phyloP scores from a whole-genome alignment of 371 early-diverging fungal genomes.

The Mucor saturninus region DNA sequence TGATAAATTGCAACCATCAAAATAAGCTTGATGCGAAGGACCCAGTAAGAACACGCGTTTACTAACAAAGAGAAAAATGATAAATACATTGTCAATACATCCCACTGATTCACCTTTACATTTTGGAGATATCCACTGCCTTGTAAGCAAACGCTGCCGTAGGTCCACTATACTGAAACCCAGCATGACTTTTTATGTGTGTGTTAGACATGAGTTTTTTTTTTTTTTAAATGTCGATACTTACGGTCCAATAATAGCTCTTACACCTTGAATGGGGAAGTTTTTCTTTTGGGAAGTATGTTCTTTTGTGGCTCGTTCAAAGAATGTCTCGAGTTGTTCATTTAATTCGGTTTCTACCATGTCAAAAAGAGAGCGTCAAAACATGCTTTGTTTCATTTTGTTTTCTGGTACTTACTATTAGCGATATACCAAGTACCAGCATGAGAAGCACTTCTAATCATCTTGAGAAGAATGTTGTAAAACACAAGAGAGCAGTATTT shows the following conservation, averaged over 20 bases:
- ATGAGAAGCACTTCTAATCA: conserved; percentile 66
- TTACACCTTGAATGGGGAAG: conserved; percentile 56
- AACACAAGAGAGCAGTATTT: not conserved
- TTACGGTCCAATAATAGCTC: conserved; percentile 89
- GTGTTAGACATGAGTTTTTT: not conserved
- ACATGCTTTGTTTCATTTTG: not conserved
- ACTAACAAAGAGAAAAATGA: conserved; percentile 36
- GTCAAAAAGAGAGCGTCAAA: too few species aligned
- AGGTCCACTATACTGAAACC: conserved; percentile 87
- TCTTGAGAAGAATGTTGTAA: not conserved
- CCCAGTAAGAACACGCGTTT: conserved; percentile 90
- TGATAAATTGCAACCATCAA: conserved; percentile 82
- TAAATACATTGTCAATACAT: not conserved
- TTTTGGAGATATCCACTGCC: conserved; percentile 59
- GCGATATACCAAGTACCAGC: conserved; percentile 85
- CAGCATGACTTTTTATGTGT: conserved; percentile 79
- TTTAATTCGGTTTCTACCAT: too few species aligned
- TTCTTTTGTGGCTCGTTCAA: conserved; percentile 32
- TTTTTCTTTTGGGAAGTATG: conserved; percentile 39
- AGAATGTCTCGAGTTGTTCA: not conserved
- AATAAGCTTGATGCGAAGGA: conserved; percentile 90
- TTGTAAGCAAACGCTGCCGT: conserved; percentile 90
- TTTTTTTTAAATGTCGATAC: conserved; percentile 10
- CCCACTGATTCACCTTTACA: conserved; percentile 46
- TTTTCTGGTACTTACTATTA: conserved; percentile 39